Percentiles rank a stretch among this genome's conserved stretches.
These are phyloP conservation scores for Diaporthe longicolla DNA, from an alignment of 2,329 filamentous ascomycete species.

Conservation along the genomic window DNA sequence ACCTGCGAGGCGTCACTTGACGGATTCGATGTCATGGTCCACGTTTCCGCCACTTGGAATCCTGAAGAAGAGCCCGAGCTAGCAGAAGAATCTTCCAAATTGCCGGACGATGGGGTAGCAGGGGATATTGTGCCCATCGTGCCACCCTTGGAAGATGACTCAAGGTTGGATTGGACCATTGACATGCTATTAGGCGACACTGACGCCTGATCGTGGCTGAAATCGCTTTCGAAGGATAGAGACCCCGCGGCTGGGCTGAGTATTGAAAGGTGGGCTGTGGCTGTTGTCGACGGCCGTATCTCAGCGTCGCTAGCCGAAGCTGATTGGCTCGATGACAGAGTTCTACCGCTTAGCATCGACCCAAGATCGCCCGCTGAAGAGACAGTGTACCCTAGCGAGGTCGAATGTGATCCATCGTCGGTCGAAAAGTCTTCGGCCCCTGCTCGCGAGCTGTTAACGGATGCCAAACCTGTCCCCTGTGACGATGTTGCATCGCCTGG, in stretches of 20 bases:
- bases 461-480: neutral
- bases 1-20: neutral
- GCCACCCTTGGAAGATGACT: neutral
- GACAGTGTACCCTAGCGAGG: neutral
- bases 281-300: neutral
- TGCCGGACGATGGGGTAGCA: neutral
- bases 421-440: neutral
- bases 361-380: neutral
- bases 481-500: neutral
- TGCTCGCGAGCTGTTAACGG: no score
- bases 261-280: neutral
- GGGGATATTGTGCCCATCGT: neutral
- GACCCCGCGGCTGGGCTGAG: neutral
- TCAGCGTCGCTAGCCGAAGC: neutral
- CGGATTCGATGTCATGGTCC: no score
- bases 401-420: neutral
- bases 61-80: no score
- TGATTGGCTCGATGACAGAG: neutral
- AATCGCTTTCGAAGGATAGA: neutral
- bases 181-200: neutral
- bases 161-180: neutral
- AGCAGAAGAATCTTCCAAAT: neutral
- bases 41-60: accelerated
- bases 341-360: neutral
- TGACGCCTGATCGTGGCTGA: neutral